phyloP scores from a whole-genome alignment of 495 filamentous ascomycete genomes.

The Platismatia glauca region DNA sequence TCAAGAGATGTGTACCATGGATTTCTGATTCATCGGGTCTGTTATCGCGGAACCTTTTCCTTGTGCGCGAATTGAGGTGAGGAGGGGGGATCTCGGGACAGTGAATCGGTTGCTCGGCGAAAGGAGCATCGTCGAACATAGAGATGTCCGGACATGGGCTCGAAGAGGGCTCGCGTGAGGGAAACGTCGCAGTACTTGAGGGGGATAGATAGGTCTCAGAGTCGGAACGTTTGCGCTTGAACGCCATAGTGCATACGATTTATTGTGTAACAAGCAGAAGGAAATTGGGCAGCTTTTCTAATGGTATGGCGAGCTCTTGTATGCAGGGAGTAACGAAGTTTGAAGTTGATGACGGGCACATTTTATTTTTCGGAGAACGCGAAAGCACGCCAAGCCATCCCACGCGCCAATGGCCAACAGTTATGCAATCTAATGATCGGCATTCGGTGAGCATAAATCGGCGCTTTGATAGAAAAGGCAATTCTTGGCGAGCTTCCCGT shows the following conservation, averaged over 20 bases:
- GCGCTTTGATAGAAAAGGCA: not conserved
- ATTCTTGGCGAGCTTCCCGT: not conserved
- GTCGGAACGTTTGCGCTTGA: constrained; percentile 45
- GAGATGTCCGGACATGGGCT: constrained; percentile 17
- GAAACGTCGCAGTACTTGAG: constrained; percentile 29
- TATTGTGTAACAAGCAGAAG: fast-evolving
- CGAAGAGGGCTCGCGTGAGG: constrained; percentile 19
- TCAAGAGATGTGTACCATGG: constrained; percentile 29
- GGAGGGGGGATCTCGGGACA: constrained; percentile 24
- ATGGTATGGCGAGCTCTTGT: not conserved
- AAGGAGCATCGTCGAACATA: constrained; percentile 10
- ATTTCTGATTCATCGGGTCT: constrained; percentile 40
- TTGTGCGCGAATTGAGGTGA: constrained; percentile 42
- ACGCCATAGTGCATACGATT: constrained; percentile 35
- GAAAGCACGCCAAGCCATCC: constrained; percentile 3
- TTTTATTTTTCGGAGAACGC: constrained; percentile 6
- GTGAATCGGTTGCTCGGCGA: not conserved
- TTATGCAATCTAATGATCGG: too few species aligned
- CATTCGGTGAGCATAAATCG: not conserved
- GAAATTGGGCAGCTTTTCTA: not conserved
- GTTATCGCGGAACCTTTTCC: constrained; percentile 43
- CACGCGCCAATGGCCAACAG: not conserved
- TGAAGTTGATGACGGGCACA: constrained; percentile 9
- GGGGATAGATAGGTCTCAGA: constrained; percentile 30
- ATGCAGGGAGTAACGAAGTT: not conserved